Evolutionary conservation across 345 rosid genomes (phyloP).

Genomic region (Geranium brycei): DNA sequence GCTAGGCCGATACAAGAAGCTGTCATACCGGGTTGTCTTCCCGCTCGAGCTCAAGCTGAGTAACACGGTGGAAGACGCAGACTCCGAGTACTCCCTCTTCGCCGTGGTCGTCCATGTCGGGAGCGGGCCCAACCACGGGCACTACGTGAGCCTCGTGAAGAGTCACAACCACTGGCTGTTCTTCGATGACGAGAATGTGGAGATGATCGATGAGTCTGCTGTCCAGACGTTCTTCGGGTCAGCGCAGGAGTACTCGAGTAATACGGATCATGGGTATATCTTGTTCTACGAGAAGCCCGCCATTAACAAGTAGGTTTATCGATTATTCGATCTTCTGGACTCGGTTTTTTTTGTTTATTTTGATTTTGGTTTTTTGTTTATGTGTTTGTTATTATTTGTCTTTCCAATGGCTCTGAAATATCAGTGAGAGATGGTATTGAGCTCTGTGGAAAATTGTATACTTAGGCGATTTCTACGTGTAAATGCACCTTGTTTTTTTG

Average conservation of each 20-base stretch:
- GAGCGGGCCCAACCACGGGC: slow-evolving; percentile 96
- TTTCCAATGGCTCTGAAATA: slow-evolving; percentile 16
- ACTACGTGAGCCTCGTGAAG: slow-evolving; percentile 94
- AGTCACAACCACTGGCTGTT: slow-evolving; percentile 98
- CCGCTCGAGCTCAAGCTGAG: slow-evolving; percentile 92
- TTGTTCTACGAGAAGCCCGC: slow-evolving; percentile 80
- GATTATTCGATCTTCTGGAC: slow-evolving; percentile 21
- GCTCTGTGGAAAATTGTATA: slow-evolving; percentile 28
- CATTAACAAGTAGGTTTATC: slow-evolving; percentile 26
- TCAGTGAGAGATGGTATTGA: slow-evolving; percentile 19
- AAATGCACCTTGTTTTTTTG: slow-evolving; percentile 19
- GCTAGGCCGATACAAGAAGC: slow-evolving; percentile 87
- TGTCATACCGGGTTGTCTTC: slow-evolving; percentile 85
- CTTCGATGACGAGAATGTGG: slow-evolving; percentile 94
- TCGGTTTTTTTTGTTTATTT: slow-evolving; percentile 6
- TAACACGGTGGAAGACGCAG: slow-evolving; percentile 83
- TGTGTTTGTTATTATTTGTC: slow-evolving; percentile 10
- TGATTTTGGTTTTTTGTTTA: not conserved
- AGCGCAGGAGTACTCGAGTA: slow-evolving; percentile 87
- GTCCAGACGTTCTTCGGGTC: slow-evolving; percentile 99
- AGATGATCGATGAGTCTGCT: slow-evolving; percentile 96
- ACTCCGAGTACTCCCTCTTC: slow-evolving; percentile 79
- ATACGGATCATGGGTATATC: slow-evolving; percentile 96
- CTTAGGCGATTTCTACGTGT: slow-evolving; percentile 41
- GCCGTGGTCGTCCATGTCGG: slow-evolving; percentile 98